Conservation (phyloP, 345 rosid genomes). For the Pistacia atlantica region DNA sequence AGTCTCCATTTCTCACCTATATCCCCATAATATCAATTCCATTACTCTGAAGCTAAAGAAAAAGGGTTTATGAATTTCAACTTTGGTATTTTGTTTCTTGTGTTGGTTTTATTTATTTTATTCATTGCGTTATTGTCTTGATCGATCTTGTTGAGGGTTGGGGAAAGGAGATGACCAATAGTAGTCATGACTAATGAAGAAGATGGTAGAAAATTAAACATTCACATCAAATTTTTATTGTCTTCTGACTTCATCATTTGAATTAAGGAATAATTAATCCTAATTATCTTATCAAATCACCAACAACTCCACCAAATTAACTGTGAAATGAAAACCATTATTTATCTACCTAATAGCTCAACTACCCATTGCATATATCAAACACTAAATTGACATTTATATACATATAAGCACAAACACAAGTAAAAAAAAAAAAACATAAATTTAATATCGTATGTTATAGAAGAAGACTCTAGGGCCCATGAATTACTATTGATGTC, state of each 20-base stretch:
- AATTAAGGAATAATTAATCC: background rate
- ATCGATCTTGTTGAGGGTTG: background rate
- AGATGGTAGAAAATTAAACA: background rate
- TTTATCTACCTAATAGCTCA: constrained; percentile 16
- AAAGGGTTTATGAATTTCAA: too few relatives aligned
- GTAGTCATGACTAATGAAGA: background rate
- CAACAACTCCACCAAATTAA: constrained; percentile 45
- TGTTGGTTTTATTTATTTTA: background rate
- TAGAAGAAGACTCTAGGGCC: constrained; percentile 13
- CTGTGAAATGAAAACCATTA: constrained; percentile 17
- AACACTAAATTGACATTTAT: background rate
- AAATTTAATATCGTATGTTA: background rate
- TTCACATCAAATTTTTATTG: background rate
- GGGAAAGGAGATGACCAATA: background rate
- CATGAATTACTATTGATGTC: constrained; percentile 24
- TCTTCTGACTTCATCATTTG: background rate
- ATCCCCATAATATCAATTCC: constrained; percentile 14
- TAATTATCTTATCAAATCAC: constrained; percentile 24
- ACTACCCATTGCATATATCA: background rate
- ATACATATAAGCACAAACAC: background rate
- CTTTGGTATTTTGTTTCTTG: background rate
- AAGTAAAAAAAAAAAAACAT: background rate
- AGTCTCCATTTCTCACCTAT: constrained; percentile 15
- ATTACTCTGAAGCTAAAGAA: constrained; percentile 15
- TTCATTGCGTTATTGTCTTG: constrained; percentile 4